Conservation (phyloP, 2,329 filamentous ascomycete genomes). For the Colletotrichum sublineola region DNA sequence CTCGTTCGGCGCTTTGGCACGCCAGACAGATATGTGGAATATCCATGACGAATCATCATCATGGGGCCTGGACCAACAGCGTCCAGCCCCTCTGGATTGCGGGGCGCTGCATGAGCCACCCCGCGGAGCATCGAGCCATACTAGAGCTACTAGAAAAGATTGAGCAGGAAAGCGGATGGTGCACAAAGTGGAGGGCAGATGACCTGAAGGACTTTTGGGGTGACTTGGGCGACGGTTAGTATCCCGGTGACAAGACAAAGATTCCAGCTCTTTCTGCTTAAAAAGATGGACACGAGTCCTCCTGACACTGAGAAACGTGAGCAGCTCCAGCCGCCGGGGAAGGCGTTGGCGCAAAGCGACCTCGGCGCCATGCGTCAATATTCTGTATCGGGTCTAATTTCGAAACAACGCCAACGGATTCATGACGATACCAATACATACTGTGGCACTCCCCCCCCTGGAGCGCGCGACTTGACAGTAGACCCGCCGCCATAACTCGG, state of each 20-base stretch:
- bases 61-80: constrained; percentile 69
- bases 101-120: constrained; percentile 66
- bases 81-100: constrained; percentile 71
- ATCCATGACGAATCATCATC: constrained; percentile 67
- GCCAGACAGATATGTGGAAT: constrained; percentile 69
- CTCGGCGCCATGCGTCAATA: constrained; percentile 37
- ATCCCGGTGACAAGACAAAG: constrained; percentile 25
- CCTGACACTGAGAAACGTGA: constrained; percentile 31
- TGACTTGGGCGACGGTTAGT: constrained; percentile 41
- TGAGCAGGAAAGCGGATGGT: constrained; percentile 67
- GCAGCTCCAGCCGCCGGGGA: constrained; percentile 32
- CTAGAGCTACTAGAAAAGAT: constrained; percentile 62
- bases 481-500: constrained; percentile 7
- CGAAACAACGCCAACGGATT: constrained; percentile 26
- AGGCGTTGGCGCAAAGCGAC: constrained; percentile 38
- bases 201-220: constrained; percentile 62
- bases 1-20: constrained; percentile 65
- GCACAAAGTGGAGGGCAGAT: constrained; percentile 63
- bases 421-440: constrained; percentile 14
- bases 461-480: constrained; percentile 1
- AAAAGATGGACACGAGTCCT: constrained; percentile 25
- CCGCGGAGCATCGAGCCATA: constrained; percentile 56
- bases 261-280: constrained; percentile 1
- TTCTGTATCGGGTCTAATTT: constrained; percentile 30
- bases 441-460: constrained; percentile 16